Evolutionary conservation across 2,329 filamentous ascomycete species (phyloP).

Genomic region (Xylaria polymorpha): DNA sequence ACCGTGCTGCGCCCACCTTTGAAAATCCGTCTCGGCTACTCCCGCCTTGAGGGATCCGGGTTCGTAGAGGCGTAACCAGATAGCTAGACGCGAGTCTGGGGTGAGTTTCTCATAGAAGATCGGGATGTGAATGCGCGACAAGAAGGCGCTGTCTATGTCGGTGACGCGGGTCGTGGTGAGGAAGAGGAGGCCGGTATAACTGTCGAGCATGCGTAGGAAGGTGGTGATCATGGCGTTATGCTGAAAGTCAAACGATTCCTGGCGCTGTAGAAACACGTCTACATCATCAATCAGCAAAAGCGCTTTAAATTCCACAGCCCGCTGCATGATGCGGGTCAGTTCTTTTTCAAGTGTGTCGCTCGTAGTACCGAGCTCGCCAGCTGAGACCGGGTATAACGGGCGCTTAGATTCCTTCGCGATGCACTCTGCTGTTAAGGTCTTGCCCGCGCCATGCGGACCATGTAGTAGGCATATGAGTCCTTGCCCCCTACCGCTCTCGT

Average conservation of each 20-base stretch:
- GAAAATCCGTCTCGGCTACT: constrained; percentile 39
- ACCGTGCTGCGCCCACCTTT: constrained; percentile 39
- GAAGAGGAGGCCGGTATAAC: constrained; percentile 43
- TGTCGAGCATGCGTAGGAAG: constrained; percentile 44
- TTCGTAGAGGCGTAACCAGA: constrained; percentile 41
- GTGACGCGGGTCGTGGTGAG: constrained; percentile 43
- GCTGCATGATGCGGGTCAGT: constrained; percentile 50
- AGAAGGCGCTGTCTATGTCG: constrained; percentile 42
- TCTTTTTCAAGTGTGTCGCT: constrained; percentile 43
- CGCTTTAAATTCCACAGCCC: constrained; percentile 56
- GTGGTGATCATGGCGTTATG: constrained; percentile 44
- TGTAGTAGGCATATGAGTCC: constrained; percentile 60
- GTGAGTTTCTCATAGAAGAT: constrained; percentile 42
- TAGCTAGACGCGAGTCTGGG: constrained; percentile 38
- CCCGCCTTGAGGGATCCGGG: constrained; percentile 9
- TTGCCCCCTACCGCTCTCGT: constrained; percentile 44
- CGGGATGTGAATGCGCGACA: constrained; percentile 44
- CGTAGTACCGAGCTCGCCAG: constrained; percentile 49
- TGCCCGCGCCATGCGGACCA: constrained; percentile 60
- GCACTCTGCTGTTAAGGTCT: constrained; percentile 53
- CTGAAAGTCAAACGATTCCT: constrained; percentile 41
- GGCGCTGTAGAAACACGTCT: constrained; percentile 53
- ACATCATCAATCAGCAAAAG: constrained; percentile 52
- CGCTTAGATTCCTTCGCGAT: constrained; percentile 52
- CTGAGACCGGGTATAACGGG: constrained; percentile 52